Percentiles rank a stretch among this genome's conserved stretches.
These are phyloP conservation scores for Hysterangium stoloniferum DNA, from an alignment of 768 basidiomycete genomes.

Conservation along the genomic window DNA sequence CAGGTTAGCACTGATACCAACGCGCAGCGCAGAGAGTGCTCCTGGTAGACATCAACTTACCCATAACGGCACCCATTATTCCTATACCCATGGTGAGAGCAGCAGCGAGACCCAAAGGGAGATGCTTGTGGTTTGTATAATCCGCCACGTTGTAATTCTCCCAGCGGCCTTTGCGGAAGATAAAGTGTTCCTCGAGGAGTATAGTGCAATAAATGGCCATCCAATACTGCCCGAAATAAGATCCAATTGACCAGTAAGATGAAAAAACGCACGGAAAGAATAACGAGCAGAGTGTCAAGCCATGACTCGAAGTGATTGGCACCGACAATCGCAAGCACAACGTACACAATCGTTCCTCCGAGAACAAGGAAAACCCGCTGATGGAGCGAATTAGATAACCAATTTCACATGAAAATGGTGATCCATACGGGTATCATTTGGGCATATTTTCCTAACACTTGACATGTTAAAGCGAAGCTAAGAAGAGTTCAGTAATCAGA, in stretches of 20 bases:
- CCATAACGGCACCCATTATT: conserved; percentile 31
- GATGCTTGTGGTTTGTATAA: conserved; percentile 23
- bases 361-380: conserved; percentile 28
- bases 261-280: conserved; percentile 20
- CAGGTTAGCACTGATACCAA: not conserved
- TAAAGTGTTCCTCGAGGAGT: conserved; percentile 42
- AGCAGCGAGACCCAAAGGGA: conserved; percentile 35
- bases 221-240: conserved; percentile 33
- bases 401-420: conserved; percentile 6
- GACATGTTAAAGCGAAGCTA: conserved; percentile 36
- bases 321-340: conserved; percentile 39
- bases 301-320: conserved; percentile 35
- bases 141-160: conserved; percentile 30
- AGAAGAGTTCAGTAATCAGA: not conserved
- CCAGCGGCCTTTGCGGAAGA: conserved; percentile 35
- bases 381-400: conserved; percentile 1
- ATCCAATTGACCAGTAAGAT: not conserved
- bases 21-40: not conserved
- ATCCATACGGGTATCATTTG: conserved; percentile 32
- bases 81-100: conserved; percentile 27
- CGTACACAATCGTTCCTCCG: conserved; percentile 30
- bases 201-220: conserved; percentile 41
- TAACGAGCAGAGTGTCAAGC: conserved; percentile 34
- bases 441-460: conserved; percentile 33
- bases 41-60: conserved; percentile 26